phyloP scores from a whole-genome alignment of 2,329 filamentous ascomycete genomes.

The Curvularia spicifera region DNA sequence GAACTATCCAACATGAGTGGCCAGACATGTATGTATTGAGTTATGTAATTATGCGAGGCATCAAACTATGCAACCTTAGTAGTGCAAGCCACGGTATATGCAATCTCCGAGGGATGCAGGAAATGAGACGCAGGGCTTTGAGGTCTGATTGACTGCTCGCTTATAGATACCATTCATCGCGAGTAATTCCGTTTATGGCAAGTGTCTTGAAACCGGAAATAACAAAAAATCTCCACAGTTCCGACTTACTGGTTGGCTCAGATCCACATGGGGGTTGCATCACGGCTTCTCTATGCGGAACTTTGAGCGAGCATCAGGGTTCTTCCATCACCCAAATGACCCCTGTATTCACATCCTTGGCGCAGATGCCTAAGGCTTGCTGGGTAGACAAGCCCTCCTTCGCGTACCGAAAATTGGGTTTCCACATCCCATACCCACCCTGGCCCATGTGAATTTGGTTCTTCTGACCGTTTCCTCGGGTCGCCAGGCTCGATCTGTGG shows the following conservation, averaged over 20 bases:
- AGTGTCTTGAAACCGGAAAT: neutral
- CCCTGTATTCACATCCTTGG: constrained; percentile 1
- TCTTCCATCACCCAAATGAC: neutral
- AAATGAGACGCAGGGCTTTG: neutral
- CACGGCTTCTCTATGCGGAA: neutral
- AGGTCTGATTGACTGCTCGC: neutral
- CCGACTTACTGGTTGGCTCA: neutral
- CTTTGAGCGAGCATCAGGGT: neutral
- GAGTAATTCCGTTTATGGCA: constrained; percentile 1
- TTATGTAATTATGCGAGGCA: neutral
- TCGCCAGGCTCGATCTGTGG: neutral
- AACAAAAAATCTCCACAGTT: neutral
- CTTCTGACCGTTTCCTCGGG: neutral
- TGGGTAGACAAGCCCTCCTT: neutral
- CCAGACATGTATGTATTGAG: neutral
- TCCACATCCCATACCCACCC: neutral
- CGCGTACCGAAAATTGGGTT: constrained; percentile 5
- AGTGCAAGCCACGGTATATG: neutral
- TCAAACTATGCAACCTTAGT: neutral
- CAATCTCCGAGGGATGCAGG: neutral
- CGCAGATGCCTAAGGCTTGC: neutral
- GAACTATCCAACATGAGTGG: neutral
- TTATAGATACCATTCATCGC: neutral
- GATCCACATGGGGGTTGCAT: neutral
- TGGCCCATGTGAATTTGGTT: neutral